phyloP scores from a whole-genome alignment of 352 stramenopile genomes.

The Pythium rhizo-oryzae region DNA sequence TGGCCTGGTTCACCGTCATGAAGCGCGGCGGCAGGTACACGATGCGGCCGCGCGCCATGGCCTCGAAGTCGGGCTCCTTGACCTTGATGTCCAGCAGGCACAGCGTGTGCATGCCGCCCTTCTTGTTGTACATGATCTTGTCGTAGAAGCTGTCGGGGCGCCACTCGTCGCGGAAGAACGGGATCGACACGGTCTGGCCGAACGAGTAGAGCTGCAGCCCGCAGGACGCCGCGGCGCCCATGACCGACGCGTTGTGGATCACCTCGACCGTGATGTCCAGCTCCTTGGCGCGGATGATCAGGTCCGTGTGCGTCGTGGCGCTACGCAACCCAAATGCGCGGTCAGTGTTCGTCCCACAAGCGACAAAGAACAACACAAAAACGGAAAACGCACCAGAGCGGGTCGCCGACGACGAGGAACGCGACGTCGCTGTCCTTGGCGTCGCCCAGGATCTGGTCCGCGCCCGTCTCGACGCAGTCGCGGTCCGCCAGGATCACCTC shows the following conservation, averaged over 20 bases:
- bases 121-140: conserved; percentile 97
- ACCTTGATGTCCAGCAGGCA: conserved; percentile 99
- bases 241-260: conserved; percentile 99
- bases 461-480: conserved; percentile 96
- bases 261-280: conserved; percentile 94
- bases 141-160: conserved; percentile 98
- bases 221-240: conserved; percentile 95
- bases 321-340: conserved; percentile 26
- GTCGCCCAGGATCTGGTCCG: conserved; percentile 94
- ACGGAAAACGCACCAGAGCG: conserved; percentile 80
- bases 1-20: conserved; percentile 96
- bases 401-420: conserved; percentile 98
- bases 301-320: conserved; percentile 98
- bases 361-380: too few species aligned
- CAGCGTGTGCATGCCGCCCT: conserved; percentile 97
- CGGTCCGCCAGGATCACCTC: conserved; percentile 90
- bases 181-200: conserved; percentile 98
- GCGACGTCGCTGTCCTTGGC: conserved; percentile 93
- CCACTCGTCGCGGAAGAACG: conserved; percentile 97
- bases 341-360: too few species aligned
- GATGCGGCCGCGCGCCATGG: conserved; percentile 93
- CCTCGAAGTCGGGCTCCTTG: conserved; percentile 98
- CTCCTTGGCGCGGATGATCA: conserved; percentile 96
- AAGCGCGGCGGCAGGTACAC: conserved; percentile 96
- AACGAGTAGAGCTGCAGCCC: conserved; percentile 99